A percentile compares a stretch with the other conserved stretches of the same genome.
These are phyloP conservation scores for Lanzia echinophila DNA, from an alignment of 2,329 filamentous ascomycete genomes.

Conservation along the genomic window DNA sequence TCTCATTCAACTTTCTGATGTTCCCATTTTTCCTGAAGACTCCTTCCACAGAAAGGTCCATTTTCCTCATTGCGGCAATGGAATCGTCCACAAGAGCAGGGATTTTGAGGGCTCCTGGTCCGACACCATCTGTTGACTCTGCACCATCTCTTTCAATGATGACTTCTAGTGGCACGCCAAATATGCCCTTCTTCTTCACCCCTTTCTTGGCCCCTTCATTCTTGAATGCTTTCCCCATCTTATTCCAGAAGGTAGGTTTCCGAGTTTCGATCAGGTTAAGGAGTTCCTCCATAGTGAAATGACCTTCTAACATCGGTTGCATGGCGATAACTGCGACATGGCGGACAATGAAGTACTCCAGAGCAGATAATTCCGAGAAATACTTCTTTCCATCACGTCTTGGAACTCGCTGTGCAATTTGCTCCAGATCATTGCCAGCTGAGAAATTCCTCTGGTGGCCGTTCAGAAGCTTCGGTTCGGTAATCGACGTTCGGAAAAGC, in stretches of 20 bases:
- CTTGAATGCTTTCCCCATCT: constrained; percentile 94
- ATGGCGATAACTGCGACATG: constrained; percentile 93
- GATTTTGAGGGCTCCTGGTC: constrained; percentile 81
- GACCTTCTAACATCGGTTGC: constrained; percentile 81
- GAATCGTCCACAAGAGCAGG: constrained; percentile 94
- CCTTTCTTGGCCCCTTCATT: constrained; percentile 65
- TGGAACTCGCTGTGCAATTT: constrained; percentile 40
- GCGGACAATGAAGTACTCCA: constrained; percentile 96
- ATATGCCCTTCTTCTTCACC: constrained; percentile 87
- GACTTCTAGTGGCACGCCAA: constrained; percentile 80
- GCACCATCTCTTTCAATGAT: constrained; percentile 91
- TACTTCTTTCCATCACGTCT: constrained; percentile 63
- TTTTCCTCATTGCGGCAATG: constrained; percentile 90
- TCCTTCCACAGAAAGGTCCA: constrained; percentile 98
- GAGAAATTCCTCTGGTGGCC: constrained; percentile 64
- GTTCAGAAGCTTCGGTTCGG: constrained; percentile 59
- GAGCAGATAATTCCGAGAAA: constrained; percentile 89
- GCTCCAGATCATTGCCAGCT: constrained; percentile 46
- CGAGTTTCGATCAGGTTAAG: constrained; percentile 87
- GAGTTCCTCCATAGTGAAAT: constrained; percentile 91
- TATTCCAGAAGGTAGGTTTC: constrained; percentile 95
- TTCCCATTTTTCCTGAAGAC: constrained; percentile 99
- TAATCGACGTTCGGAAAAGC: constrained; percentile 49
- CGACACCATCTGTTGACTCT: constrained; percentile 95
- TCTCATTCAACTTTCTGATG: constrained; percentile 84